These are phyloP conservation scores for Chytriomyces confervae DNA, from an alignment of 192 early-diverging fungal genomes.

Conservation along the genomic window DNA sequence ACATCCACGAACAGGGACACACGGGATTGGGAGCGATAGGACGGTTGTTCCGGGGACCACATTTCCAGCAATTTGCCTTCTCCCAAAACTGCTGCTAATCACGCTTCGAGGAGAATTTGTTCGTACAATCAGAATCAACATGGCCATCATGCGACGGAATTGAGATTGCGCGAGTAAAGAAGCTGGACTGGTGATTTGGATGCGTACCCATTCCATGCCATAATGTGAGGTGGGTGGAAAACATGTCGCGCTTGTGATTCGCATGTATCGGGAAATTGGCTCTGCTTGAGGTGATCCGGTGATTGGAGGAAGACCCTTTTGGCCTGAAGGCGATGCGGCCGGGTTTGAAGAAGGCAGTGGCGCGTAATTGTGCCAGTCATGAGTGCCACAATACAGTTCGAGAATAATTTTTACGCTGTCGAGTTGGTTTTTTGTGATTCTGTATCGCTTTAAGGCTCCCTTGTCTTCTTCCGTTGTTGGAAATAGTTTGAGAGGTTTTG, in stretches of 20 bases:
- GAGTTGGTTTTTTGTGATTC: conserved; percentile 33
- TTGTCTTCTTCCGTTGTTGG: conserved; percentile 44
- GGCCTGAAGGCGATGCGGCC: background rate
- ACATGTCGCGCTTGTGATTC: conserved; percentile 21
- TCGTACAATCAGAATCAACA: conserved; percentile 38
- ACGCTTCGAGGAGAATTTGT: conserved; percentile 44
- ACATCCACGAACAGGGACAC: background rate
- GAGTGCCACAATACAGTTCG: conserved; percentile 38
- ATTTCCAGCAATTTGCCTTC: conserved; percentile 21
- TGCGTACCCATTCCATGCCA: conserved; percentile 47
- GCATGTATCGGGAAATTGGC: conserved; percentile 10
- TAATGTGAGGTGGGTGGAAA: conserved; percentile 23
- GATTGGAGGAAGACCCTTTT: too few relatives aligned
- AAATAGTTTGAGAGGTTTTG: conserved; percentile 1
- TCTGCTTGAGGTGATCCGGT: background rate
- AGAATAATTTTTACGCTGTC: conserved; percentile 27
- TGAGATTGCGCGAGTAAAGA: conserved; percentile 29
- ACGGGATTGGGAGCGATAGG: background rate
- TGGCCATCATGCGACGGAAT: conserved; percentile 44
- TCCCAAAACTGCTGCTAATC: conserved; percentile 37
- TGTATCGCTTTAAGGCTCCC: conserved; percentile 10
- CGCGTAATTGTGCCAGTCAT: conserved; percentile 50
- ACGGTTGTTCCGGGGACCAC: conserved; percentile 26
- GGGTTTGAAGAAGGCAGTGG: conserved; percentile 2
- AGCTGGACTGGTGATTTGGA: conserved; percentile 25